A percentile compares a stretch with the other conserved stretches of the same genome.
phyloP scores from a whole-genome alignment of 2,329 filamentous ascomycete genomes.

The Colletotrichum higginsianum region DNA sequence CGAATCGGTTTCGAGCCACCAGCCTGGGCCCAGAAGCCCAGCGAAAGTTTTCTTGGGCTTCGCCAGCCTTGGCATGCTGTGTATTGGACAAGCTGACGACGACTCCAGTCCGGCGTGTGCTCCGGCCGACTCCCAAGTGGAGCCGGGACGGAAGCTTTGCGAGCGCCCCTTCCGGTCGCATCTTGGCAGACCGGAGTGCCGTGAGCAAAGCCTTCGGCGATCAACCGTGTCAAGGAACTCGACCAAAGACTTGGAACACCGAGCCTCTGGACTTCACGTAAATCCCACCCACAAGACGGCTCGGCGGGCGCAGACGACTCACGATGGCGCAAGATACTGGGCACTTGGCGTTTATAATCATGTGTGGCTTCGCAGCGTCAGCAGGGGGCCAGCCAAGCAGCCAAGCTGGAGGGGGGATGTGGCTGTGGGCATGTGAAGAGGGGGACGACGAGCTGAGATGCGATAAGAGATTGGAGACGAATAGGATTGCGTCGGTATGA shows the following conservation, averaged over 20 bases:
- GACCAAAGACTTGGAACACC: constrained; percentile 1
- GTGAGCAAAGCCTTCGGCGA: no score
- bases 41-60: not conserved
- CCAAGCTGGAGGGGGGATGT: constrained; percentile 3
- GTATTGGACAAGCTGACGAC: not conserved
- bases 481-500: constrained; percentile 4
- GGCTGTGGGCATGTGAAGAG: constrained; percentile 39
- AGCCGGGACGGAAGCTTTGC: not conserved
- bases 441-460: not conserved
- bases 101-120: not conserved
- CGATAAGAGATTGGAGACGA: not conserved
- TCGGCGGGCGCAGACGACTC: constrained; percentile 8
- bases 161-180: not conserved
- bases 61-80: not conserved
- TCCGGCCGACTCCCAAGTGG: not conserved
- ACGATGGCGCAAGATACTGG: constrained; percentile 11
- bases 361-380: constrained; percentile 37
- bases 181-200: not conserved
- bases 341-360: constrained; percentile 36
- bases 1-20: not conserved
- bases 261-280: not conserved
- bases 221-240: not conserved
- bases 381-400: constrained; percentile 24
- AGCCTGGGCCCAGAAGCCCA: no score
- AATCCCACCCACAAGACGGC: not conserved